These are phyloP conservation scores for Chenopodium suecicum DNA, from an alignment of 148 eudicot genomes.

Conservation along the genomic window DNA sequence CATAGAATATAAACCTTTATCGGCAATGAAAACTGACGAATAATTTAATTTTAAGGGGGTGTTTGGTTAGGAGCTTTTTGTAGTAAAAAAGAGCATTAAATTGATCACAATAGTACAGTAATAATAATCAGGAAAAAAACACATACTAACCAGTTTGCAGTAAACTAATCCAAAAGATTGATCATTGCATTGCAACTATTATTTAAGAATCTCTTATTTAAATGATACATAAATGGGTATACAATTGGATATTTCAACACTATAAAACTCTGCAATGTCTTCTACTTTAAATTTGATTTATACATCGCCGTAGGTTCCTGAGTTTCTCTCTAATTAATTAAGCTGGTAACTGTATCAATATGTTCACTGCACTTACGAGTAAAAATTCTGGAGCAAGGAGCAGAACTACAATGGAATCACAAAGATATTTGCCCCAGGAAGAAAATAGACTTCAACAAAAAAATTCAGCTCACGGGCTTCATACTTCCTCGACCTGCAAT, in stretches of 20 bases:
- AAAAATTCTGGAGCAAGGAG: background rate
- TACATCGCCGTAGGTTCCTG: background rate
- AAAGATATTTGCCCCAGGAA: background rate
- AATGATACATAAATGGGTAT: background rate
- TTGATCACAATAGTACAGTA: background rate
- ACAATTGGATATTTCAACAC: background rate
- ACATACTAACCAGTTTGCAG: background rate
- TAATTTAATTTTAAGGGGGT: no score
- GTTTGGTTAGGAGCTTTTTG: no score
- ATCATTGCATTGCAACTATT: background rate
- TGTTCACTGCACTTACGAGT: background rate
- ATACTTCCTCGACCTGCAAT: slow-evolving; percentile 60
- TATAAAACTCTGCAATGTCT: background rate
- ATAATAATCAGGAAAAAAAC: background rate
- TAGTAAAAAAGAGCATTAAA: no score
- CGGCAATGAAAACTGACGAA: no score
- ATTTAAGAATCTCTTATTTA: background rate
- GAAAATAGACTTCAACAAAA: background rate
- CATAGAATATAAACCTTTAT: no score
- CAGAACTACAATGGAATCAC: background rate
- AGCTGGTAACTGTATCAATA: background rate
- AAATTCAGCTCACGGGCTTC: slow-evolving; percentile 17
- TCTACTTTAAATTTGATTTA: background rate
- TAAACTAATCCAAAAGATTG: background rate
- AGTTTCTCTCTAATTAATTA: background rate